Percentiles rank a stretch among this genome's conserved stretches.
Evolutionary conservation across 495 filamentous ascomycete genomes (phyloP).

Genomic region (Hypoxylon intermedium): DNA sequence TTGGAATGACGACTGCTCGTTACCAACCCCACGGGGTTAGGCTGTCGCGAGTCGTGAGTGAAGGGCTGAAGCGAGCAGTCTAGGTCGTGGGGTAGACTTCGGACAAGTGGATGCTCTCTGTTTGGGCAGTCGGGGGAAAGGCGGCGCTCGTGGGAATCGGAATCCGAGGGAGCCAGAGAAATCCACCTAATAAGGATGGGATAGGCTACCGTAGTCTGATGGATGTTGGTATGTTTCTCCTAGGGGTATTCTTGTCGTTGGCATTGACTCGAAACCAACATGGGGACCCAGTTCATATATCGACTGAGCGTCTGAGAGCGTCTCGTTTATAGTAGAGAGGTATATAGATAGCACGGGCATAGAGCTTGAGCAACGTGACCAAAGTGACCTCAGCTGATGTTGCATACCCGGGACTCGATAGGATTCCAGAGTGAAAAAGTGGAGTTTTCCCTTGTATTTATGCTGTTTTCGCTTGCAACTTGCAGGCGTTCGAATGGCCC

Average conservation of each 20-base stretch:
- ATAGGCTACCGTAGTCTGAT: slow-evolving; percentile 22
- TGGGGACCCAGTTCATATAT: slow-evolving; percentile 1
- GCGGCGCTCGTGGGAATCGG: slow-evolving; percentile 25
- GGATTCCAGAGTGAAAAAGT: slow-evolving; percentile 15
- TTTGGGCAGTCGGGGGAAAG: slow-evolving; percentile 46
- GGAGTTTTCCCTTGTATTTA: slow-evolving; percentile 5
- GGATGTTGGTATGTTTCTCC: slow-evolving; percentile 12
- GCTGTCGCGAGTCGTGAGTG: slow-evolving; percentile 22
- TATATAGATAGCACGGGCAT: slow-evolving; percentile 29
- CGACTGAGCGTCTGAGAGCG: slow-evolving; percentile 21
- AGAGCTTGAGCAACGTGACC: slow-evolving; percentile 32
- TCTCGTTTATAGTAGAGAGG: slow-evolving; percentile 27
- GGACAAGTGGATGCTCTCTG: slow-evolving; percentile 52
- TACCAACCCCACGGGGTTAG: slow-evolving; percentile 36
- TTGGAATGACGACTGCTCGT: slow-evolving; percentile 26
- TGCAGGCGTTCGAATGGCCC: slow-evolving; percentile 12
- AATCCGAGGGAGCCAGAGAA: slow-evolving; percentile 11
- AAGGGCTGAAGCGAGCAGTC: slow-evolving; percentile 23
- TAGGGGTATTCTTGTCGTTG: slow-evolving; percentile 10
- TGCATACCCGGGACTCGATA: slow-evolving; percentile 13
- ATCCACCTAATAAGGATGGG: slow-evolving; percentile 17
- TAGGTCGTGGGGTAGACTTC: slow-evolving; percentile 43
- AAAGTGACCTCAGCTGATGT: slow-evolving; percentile 37
- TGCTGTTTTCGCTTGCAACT: slow-evolving; percentile 13
- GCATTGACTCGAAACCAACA: slow-evolving; percentile 9